phyloP scores from a whole-genome alignment of 345 rosid species.

The Acer negundo region DNA sequence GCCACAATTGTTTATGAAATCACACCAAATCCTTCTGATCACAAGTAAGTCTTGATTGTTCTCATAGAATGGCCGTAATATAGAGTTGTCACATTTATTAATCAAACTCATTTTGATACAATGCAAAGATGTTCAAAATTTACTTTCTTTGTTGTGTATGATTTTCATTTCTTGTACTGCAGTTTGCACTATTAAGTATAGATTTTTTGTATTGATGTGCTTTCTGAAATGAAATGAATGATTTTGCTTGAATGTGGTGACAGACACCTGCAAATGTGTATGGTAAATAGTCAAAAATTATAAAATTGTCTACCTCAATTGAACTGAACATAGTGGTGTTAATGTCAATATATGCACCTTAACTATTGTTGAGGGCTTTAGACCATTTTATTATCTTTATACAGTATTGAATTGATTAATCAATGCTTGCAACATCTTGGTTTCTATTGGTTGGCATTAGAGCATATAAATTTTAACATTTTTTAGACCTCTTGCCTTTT shows the following conservation, averaged over 20 bases:
- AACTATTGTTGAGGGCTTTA: neutral
- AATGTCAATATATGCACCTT: neutral
- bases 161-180: neutral
- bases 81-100: neutral
- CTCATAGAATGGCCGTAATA: conserved; percentile 1
- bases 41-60: conserved; percentile 69
- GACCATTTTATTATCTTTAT: neutral
- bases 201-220: neutral
- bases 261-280: neutral
- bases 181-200: conserved; percentile 1
- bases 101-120: neutral
- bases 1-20: conserved; percentile 91
- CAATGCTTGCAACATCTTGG: neutral
- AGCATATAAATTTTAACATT: neutral
- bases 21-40: conserved; percentile 95
- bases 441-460: neutral
- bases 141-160: neutral
- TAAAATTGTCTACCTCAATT: neutral
- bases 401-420: neutral
- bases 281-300: neutral
- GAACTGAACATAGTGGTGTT: neutral
- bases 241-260: neutral
- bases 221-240: neutral
- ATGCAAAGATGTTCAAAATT: neutral
- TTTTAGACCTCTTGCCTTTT: neutral